Evolutionary conservation across 2,329 filamentous ascomycete genomes (phyloP), one percentile per base, ranked within the genome.

Genomic region (Neofusicoccum cordaticola): DNA sequence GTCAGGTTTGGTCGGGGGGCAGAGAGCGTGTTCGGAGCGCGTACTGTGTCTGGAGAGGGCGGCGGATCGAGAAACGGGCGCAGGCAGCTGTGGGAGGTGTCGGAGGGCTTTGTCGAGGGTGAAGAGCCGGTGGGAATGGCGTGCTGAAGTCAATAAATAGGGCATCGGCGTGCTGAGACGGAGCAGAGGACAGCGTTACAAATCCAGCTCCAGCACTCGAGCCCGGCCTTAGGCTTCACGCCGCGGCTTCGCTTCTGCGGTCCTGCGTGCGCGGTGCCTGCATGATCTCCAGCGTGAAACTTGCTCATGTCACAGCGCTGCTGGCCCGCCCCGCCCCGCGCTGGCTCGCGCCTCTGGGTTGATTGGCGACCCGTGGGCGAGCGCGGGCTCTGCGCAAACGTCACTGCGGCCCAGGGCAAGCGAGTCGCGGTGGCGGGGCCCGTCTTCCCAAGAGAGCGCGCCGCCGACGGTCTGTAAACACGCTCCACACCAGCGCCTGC

Each of bases 251-350:
- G 60, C 60, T 62, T 42, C 27, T 5, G 6, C 27, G 27, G 27
- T 31, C 27, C 27, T 31, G 4, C 12, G 22, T 19, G n/a, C 39
- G 37, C 52, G 37, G 53, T 58, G 39, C 48, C 61, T 56, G 61
- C 41, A 19, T 60, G 56, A 60, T 60, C 56, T 22, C 41, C 56
- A 44, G 72, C 72, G 69, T 69, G 67, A 73, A 75, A 75, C 72
- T 69, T 75, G 74, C 74, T 75, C 74, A 74, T 67, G 67, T 65
- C 44, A 41, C 35, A 61, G 47, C 47, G 56, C 56, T 60, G 56
- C 41, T 45, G 52, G 52, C 39, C 52, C 52, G 22, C 52, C 39
- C 42, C 56, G 22, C 39, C 53, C 27, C 56, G 56, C 56, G 50
- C n/a, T 52, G 22, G 47, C 34, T 52, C 15, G 22, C 31, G 31